Base-by-base conservation (phyloP, 2,329 filamentous ascomycete genomes). In the Erysiphe pulchra region DNA sequence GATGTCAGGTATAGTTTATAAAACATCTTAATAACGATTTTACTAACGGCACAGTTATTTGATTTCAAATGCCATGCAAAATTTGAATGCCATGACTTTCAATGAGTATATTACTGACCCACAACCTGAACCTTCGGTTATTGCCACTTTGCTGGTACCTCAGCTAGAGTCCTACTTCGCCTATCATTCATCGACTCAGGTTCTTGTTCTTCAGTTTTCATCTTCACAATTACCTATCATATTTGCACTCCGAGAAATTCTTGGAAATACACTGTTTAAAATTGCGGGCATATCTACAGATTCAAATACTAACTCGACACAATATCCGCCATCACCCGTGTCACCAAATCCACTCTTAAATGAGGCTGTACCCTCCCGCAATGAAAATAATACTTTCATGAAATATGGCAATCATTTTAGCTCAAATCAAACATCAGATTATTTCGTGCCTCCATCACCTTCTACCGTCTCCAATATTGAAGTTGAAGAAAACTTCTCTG, bases 131-230 rank as follows among this genome's bases (percentile, higher is more conserved):
- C 64, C 69, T 1, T 61, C 65, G 18, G 60, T 71, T 14, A 63
- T 77, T 2, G 73, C 74, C 2, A 67, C 68, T 0, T 61, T 75
- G 2, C 63, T 77, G 18, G 62, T 77, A 36, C 70, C 73, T 1
- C 70, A 75, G 48, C 61, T 78, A 1, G 73, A 77, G 52, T 66
- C 67, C 0, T 77, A 74, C 49, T 61, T 77, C 43, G 63, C 66
- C 4, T 60, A 65, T 1, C 69, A 75, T 50, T 54, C 64, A 2
- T 60, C 65, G 34, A 67, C 70, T 17, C 66, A 67, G 10, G 69
- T 76, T 47, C 63, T 78, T 0, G 56, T 78, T 5, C 61, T 78
- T 9, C 69, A 76, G 47, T 77, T 73, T 49, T 66, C 72, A 0
- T 59, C 67, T 0, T 66, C 69, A 43, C 68, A 77, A 49, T 61